These are phyloP conservation scores for Rhytidiadelphus loreus DNA, from an alignment of 225 moss, liverwort and hornwort species.

Conservation along the genomic window DNA sequence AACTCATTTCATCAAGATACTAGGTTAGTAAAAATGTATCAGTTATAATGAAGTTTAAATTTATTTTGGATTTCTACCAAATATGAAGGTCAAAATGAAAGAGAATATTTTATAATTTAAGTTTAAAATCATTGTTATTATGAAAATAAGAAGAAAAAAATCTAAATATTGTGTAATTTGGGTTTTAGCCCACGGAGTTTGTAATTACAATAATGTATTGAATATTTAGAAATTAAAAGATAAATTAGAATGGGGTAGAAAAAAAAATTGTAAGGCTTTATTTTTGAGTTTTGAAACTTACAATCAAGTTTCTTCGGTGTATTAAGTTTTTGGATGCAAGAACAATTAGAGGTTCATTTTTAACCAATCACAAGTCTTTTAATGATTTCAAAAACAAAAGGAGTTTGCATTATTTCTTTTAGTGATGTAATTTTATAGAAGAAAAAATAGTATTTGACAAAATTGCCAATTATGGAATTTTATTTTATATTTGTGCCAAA, in stretches of 20 bases:
- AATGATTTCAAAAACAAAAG: too few species aligned
- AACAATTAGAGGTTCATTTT: background rate
- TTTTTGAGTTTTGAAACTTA: background rate
- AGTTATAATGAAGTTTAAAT: background rate
- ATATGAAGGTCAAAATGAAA: background rate
- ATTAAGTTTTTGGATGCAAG: background rate
- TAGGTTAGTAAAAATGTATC: background rate
- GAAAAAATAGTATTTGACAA: background rate
- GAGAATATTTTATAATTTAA: background rate
- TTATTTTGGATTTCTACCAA: background rate
- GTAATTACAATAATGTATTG: background rate
- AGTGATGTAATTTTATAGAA: too few species aligned
- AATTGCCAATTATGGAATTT: background rate
- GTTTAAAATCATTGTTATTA: background rate
- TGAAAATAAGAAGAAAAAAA: background rate
- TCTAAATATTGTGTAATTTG: too few species aligned
- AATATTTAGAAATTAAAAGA: background rate
- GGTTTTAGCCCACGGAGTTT: accelerated
- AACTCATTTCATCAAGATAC: background rate
- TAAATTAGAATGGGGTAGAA: background rate
- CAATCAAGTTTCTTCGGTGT: background rate
- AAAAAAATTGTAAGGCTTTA: accelerated
- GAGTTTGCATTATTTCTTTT: accelerated
- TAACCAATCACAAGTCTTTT: background rate
- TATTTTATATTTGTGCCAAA: too few species aligned